These are phyloP conservation scores for Trichoderma simmonsii DNA, from an alignment of 2,329 filamentous ascomycete genomes.

Conservation along the genomic window DNA sequence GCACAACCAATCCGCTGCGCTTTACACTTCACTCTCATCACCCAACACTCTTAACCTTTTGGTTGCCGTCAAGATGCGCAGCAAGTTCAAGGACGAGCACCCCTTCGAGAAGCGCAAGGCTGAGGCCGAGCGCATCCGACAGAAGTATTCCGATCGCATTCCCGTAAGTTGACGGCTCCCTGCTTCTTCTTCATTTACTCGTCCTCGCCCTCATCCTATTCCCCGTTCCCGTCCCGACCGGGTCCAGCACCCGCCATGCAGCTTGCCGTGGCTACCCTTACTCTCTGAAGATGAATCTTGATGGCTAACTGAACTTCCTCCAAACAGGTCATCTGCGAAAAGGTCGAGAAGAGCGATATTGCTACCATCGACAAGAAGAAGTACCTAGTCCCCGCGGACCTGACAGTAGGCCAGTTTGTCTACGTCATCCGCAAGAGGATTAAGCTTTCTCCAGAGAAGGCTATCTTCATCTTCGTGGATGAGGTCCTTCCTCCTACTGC, in stretches of 20 bases:
- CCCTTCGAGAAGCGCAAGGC: conserved; percentile 99
- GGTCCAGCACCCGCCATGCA: background rate
- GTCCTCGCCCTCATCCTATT: background rate
- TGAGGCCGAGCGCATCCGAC: conserved; percentile 97
- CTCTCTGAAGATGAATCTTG: background rate
- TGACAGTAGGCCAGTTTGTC: conserved; percentile 98
- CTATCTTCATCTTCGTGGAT: conserved; percentile 99
- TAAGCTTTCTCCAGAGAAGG: conserved; percentile 99
- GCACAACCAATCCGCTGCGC: background rate
- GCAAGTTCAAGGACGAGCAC: conserved; percentile 99
- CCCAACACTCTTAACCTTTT: background rate
- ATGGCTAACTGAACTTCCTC: background rate
- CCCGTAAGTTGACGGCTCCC: conserved; percentile 63
- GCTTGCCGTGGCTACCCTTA: background rate
- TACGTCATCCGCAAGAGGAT: conserved; percentile 99
- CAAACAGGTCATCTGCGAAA: conserved; percentile 92
- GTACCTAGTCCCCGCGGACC: conserved; percentile 94
- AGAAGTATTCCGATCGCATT: conserved; percentile 98
- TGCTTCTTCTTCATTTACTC: background rate
- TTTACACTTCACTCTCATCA: background rate
- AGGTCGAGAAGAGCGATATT: conserved; percentile 98
- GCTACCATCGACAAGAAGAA: conserved; percentile 99
- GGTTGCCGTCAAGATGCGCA: conserved; percentile 71
- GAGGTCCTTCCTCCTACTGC: conserved; percentile 95
- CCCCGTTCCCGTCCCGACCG: background rate